phyloP scores from a whole-genome alignment of 2,329 filamentous ascomycete species.

The Paracorniculantispora psalliotae region DNA sequence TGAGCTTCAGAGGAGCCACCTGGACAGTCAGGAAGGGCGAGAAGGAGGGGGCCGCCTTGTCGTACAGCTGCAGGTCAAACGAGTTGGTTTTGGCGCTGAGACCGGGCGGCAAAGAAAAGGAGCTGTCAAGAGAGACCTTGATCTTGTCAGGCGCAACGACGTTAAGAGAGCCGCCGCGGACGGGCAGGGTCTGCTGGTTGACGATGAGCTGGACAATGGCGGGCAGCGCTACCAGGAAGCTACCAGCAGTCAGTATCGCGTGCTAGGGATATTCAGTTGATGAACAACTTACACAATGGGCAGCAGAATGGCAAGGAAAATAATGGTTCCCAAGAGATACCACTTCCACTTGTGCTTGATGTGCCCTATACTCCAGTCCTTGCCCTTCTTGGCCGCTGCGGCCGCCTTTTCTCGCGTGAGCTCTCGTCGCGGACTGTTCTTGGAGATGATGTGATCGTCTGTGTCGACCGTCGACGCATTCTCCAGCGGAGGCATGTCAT shows the following conservation, averaged over 20 bases:
- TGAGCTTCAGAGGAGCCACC: conserved; percentile 28
- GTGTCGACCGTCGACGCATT: conserved; percentile 1
- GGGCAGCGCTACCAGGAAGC: conserved; percentile 43
- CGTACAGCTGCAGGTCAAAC: conserved; percentile 36
- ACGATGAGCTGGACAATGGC: conserved; percentile 42
- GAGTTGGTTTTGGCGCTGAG: conserved; percentile 33
- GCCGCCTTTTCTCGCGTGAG: conserved; percentile 7
- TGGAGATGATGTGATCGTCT: conserved; percentile 7
- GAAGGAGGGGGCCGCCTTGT: conserved; percentile 29
- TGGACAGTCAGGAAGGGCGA: conserved; percentile 21
- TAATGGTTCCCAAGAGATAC: conserved; percentile 35
- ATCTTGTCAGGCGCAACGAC: conserved; percentile 29
- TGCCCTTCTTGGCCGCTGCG: background rate
- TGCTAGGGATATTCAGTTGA: no score
- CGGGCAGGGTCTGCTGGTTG: conserved; percentile 34
- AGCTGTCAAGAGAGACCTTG: conserved; percentile 32
- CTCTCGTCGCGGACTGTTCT: conserved; percentile 28
- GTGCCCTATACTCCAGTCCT: conserved; percentile 28
- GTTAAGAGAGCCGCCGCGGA: conserved; percentile 31
- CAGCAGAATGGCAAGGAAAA: conserved; percentile 13
- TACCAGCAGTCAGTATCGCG: conserved; percentile 17
- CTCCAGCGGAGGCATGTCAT: background rate
- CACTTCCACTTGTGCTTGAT: conserved; percentile 39
- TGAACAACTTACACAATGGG: conserved; percentile 10
- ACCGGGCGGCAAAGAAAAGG: conserved; percentile 29